Conservation (phyloP, 345 rosid species). For the Kernera saxatilis region DNA sequence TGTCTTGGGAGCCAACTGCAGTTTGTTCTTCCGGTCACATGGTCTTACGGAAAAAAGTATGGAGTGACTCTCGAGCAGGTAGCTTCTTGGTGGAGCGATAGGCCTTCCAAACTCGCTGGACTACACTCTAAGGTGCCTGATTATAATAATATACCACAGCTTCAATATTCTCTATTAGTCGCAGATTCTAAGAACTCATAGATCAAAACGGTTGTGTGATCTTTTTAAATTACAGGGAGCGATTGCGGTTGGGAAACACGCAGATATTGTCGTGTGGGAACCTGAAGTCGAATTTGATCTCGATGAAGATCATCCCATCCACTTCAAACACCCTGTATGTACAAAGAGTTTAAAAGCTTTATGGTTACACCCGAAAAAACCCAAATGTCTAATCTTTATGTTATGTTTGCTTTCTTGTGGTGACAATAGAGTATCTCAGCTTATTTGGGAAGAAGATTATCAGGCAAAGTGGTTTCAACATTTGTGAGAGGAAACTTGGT, state of each 20-base stretch:
- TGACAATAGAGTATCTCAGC: conserved; percentile 70
- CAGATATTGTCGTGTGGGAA: conserved; percentile 83
- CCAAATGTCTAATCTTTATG: not conserved
- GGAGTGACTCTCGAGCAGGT: conserved; percentile 70
- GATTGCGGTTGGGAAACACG: conserved; percentile 66
- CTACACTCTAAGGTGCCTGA: conserved; percentile 57
- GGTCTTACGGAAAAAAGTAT: conserved; percentile 73
- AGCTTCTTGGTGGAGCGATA: conserved; percentile 85
- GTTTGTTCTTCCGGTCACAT: conserved; percentile 94
- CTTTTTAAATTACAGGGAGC: conserved; percentile 48
- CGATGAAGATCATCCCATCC: conserved; percentile 53
- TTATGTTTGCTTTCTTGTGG: conserved; percentile 1
- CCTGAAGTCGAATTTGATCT: conserved; percentile 67
- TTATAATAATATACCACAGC: not conserved
- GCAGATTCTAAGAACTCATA: not conserved
- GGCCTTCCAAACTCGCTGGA: conserved; percentile 85
- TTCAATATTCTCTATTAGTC: not conserved
- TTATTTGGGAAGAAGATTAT: conserved; percentile 64
- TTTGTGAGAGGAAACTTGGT: conserved; percentile 91
- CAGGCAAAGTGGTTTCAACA: conserved; percentile 80
- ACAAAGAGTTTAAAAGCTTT: not conserved
- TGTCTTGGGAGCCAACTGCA: conserved; percentile 40
- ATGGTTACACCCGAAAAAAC: not conserved
- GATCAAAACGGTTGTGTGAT: not conserved
- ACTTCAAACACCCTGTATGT: conserved; percentile 72